phyloP scores from a whole-genome alignment of 306 rosid genomes.

The Lagenaria siceraria region DNA sequence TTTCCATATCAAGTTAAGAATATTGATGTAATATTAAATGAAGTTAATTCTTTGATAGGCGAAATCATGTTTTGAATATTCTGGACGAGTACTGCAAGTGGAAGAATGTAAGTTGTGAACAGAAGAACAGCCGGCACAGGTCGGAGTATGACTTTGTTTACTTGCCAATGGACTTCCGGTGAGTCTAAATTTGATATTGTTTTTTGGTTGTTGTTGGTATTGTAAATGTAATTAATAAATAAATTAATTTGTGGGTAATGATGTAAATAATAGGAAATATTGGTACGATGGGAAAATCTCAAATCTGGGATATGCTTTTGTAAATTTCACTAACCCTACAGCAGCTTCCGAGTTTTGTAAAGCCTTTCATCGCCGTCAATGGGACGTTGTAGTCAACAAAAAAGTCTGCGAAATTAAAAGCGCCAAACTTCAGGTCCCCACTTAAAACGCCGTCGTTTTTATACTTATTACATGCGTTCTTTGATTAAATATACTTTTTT shows the following conservation, averaged over 20 bases:
- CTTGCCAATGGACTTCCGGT: constrained; percentile 13
- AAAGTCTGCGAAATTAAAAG: constrained; percentile 5
- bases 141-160: constrained; percentile 12
- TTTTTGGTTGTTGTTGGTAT: too few species aligned
- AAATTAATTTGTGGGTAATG: too few species aligned
- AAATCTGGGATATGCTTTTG: constrained; percentile 11
- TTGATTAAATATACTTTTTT: too few species aligned
- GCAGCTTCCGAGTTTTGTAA: constrained; percentile 7
- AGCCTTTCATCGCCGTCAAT: not conserved
- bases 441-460: not conserved
- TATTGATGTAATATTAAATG: too few species aligned
- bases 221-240: too few species aligned
- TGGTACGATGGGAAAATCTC: not conserved
- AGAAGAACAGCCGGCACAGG: not conserved
- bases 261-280: not conserved
- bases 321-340: not conserved
- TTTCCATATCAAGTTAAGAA: too few species aligned
- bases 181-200: not conserved
- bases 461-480: too few species aligned
- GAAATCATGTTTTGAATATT: not conserved
- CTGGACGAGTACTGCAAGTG: not conserved
- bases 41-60: not conserved
- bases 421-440: constrained; percentile 2
- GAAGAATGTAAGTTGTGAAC: not conserved
- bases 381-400: not conserved